Evolutionary conservation across 192 early-diverging fungal species (phyloP).

Genomic region (Coemansia asiatica): DNA sequence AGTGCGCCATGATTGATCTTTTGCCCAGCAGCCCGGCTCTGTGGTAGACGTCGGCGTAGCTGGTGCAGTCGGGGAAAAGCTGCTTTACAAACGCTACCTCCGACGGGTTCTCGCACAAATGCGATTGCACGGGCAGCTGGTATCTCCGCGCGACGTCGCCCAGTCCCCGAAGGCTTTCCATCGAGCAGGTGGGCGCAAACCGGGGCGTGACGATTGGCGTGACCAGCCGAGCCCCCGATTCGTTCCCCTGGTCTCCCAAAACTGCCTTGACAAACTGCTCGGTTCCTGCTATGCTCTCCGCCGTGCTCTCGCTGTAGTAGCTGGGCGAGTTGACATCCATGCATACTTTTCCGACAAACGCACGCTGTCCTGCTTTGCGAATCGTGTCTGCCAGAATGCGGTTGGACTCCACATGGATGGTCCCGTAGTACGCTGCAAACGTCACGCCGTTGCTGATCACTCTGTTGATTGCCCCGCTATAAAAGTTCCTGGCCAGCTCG

Average conservation of each 20-base stretch:
- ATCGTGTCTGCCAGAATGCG: slow-evolving; percentile 74
- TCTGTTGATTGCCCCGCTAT: slow-evolving; percentile 66
- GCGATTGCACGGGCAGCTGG: slow-evolving; percentile 86
- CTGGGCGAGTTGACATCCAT: slow-evolving; percentile 89
- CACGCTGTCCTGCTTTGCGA: slow-evolving; percentile 81
- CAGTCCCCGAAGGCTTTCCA: slow-evolving; percentile 66
- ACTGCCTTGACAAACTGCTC: slow-evolving; percentile 64
- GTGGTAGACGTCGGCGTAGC: slow-evolving; percentile 82
- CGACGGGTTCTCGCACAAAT: slow-evolving; percentile 79
- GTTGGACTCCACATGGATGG: slow-evolving; percentile 79
- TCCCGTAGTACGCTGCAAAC: slow-evolving; percentile 88
- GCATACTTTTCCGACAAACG: slow-evolving; percentile 92
- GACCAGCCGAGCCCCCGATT: slow-evolving; percentile 46
- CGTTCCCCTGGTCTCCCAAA: slow-evolving; percentile 21
- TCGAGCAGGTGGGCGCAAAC: slow-evolving; percentile 85
- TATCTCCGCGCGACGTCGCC: slow-evolving; percentile 70
- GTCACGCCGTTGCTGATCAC: slow-evolving; percentile 84
- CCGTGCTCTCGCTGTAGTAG: slow-evolving; percentile 73
- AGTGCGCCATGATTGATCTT: slow-evolving; percentile 88
- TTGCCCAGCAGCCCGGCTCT: slow-evolving; percentile 69
- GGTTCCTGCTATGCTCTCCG: slow-evolving; percentile 67
- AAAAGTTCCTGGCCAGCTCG: slow-evolving; percentile 67
- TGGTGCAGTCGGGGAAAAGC: slow-evolving; percentile 68
- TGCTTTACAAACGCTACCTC: slow-evolving; percentile 75
- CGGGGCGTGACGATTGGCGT: slow-evolving; percentile 89